Evolutionary conservation across 2,329 filamentous ascomycete species (phyloP).

Genomic region (Penicillium sp.): DNA sequence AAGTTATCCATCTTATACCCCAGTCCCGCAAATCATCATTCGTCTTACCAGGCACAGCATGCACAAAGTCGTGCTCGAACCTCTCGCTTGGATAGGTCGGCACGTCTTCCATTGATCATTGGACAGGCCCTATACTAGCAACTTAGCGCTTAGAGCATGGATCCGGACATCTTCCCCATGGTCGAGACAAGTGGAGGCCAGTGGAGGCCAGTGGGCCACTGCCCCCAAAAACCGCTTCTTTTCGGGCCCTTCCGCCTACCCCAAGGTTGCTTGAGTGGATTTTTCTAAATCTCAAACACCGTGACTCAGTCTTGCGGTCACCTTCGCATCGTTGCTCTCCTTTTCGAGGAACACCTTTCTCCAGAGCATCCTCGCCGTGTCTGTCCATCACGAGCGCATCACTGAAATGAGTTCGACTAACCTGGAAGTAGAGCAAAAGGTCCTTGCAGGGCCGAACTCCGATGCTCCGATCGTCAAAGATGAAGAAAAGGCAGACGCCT

Average conservation of each 20-base stretch:
- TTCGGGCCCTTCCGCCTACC: constrained; percentile 15
- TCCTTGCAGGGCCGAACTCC: constrained; percentile 6
- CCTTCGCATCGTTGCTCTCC: not conserved
- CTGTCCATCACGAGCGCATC: constrained; percentile 1
- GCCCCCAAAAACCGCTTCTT: not conserved
- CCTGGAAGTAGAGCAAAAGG: constrained; percentile 26
- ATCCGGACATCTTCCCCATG: constrained; percentile 3
- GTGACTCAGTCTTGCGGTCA: not conserved
- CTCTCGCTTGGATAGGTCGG: constrained; percentile 15
- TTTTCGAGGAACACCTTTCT: not conserved
- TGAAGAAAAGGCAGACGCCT: constrained; percentile 14
- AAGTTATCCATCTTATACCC: not conserved
- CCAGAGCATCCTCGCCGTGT: not conserved
- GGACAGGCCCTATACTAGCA: constrained; percentile 2
- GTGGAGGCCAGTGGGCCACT: constrained; percentile 13
- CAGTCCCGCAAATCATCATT: not conserved
- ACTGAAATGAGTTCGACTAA: constrained; percentile 23
- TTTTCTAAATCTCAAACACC: constrained; percentile 1
- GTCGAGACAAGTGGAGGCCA: constrained; percentile 12
- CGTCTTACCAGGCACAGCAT: constrained; percentile 2
- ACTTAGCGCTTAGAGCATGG: not conserved
- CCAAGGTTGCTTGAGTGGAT: not conserved
- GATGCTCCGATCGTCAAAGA: constrained; percentile 6
- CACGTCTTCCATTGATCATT: constrained; percentile 10
- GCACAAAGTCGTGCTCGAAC: constrained; percentile 5